A percentile compares a stretch with the other conserved stretches of the same genome.
These are phyloP conservation scores for Cladophialophora psammophila DNA, from an alignment of 2,329 filamentous ascomycete species.

Conservation along the genomic window DNA sequence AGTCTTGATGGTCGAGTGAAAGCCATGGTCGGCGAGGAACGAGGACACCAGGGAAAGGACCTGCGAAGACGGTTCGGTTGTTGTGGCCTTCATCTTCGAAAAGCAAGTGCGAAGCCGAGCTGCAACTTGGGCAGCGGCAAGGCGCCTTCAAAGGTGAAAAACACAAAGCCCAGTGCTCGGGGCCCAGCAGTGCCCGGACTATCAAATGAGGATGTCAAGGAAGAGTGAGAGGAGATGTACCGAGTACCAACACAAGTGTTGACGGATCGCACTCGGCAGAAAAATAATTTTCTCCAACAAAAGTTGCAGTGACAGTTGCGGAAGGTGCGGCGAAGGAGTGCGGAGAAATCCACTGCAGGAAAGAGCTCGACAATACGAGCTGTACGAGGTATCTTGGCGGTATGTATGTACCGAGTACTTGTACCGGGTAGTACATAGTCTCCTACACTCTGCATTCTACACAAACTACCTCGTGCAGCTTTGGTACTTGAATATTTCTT, in stretches of 20 bases:
- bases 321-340: neutral
- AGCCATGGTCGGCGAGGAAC: conserved; percentile 73
- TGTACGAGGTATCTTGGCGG: too few relatives aligned
- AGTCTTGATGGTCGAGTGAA: conserved; percentile 65
- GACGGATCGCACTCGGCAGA: neutral
- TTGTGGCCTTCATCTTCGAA: conserved; percentile 34
- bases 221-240: neutral
- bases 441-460: too few relatives aligned
- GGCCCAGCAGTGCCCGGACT: neutral
- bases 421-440: too few relatives aligned
- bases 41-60: conserved; percentile 71
- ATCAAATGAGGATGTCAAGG: neutral
- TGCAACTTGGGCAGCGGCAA: neutral
- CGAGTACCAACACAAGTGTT: neutral
- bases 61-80: conserved; percentile 59
- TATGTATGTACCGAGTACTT: too few relatives aligned
- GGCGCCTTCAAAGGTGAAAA: neutral
- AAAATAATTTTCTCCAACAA: conserved; percentile 7
- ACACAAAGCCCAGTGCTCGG: neutral
- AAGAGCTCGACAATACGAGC: too few relatives aligned
- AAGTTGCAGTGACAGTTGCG: neutral
- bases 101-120: neutral
- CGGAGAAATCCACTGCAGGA: neutral
- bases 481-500: too few relatives aligned
- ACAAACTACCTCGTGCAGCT: too few relatives aligned